Evolutionary conservation across 495 filamentous ascomycete genomes (phyloP), one percentile per base, ranked within the genome.

Genomic region (Articulospora tetracladia): DNA sequence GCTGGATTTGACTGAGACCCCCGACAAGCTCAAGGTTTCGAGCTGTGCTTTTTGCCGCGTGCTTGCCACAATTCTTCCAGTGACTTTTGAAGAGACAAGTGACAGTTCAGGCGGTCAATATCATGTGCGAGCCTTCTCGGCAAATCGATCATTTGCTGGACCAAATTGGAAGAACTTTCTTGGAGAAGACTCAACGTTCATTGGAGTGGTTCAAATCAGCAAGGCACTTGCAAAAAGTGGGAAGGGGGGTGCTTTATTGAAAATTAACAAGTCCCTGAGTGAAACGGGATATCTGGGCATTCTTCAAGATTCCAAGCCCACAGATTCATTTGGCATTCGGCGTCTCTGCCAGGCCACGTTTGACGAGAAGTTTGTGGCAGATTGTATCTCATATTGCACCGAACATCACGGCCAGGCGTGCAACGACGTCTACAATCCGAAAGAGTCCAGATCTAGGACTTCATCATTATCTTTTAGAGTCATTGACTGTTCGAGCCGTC

Each of bases 401-500:
- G 4, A 27, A 23, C 47, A 57, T 22, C 41, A 57, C 41, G 41
- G 20, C 3, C 3, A 7, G 10, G 24, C 10, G 8, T 52, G 49
- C 28, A 41, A 22, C 11, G 30, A 15, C 15, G 15, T 34, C 6
- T 12, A 44, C 19, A 19, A 8, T 48, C 7, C 44, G n/a, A 48
- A n/a, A 48, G n/a, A 6, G 6, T 52, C 49, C 12, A 52, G 17
- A 8, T 7, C 7, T 20, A 8, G 44, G 19, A 20, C 3, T 28
- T 17, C 8, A 10, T 10, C 10, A n/a, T 28, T 23, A 20, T 23
- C 3, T 8, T 52, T 52, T 22, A 52, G 27, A 24, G 61, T 59
- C 6, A 59, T 59, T 11, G 59, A 62, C 28, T 62, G 59, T 19
- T 2, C 48, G 13, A 52, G 26, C 19, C 24, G 53, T 1, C 3